Base-by-base conservation (phyloP, 2,329 filamentous ascomycete species). In the Neonectria coccinea region DNA sequence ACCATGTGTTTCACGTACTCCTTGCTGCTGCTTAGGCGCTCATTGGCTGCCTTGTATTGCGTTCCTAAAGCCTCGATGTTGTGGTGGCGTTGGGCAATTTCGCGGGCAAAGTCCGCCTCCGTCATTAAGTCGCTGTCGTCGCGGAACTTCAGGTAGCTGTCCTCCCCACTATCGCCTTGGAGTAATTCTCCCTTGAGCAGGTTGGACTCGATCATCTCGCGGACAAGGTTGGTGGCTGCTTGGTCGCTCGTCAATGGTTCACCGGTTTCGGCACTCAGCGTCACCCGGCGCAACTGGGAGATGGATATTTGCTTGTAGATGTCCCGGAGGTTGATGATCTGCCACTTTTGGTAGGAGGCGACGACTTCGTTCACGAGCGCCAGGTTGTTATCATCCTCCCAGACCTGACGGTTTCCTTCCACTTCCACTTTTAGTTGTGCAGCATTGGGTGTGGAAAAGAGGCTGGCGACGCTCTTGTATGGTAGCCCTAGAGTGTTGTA, bases 291-390 rank as follows among this genome's bases (percentile, higher is more conserved):
- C 20, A 90, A 77, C 70, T 88, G 83, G 18, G 82, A 71, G 33
- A 90, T 81, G 16, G 85, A 84, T 36, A 90, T 80, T 66, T 86
- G 86, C 57, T 80, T 81, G 75, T 95, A 97, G 4, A 92, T 89
- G 56, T 87, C 86, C 48, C 90, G 89, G 27, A 98, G 83, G 64
- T 89, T 89, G 36, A 91, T 83, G 62, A 98, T 88, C 64, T 92
- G 89, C 81, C 91, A 93, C 71, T 89, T 89, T 70, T 92, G 89
- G 75, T 94, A 92, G 10, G 91, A 89, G 20, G 86, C 81, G 42
- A 91, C 77, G 11, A 95, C 89, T 75, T 93, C 88, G 5, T 83
- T 80, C 12, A 97, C 83, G 14, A 98, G 85, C 4, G 89, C 87
- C 4, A 81, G 78, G 73, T 97, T 98, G 51, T 88, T 87, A 71